Conservation (phyloP, 345 rosid species). For the Laguncularia racemosa region DNA sequence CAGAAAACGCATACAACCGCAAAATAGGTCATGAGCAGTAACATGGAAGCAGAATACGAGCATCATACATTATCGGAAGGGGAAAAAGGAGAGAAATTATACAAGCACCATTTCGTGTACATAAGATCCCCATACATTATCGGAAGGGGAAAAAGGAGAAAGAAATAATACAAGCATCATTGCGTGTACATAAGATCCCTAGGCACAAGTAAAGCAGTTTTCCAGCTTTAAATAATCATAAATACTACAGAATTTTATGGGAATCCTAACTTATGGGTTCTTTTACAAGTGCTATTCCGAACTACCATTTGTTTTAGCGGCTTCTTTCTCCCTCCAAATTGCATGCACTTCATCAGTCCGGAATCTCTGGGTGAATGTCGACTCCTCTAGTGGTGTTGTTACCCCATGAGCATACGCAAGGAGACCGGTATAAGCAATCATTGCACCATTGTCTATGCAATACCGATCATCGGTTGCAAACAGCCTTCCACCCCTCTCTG, state of each 20-base stretch:
- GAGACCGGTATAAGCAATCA: constrained; percentile 96
- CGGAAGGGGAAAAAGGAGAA: too few relatives aligned
- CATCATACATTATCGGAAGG: background rate
- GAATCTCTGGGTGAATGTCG: constrained; percentile 86
- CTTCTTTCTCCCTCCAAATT: constrained; percentile 65
- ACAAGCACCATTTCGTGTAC: too few relatives aligned
- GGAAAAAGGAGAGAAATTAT: too few relatives aligned
- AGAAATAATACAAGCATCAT: too few relatives aligned
- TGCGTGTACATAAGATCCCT: too few relatives aligned
- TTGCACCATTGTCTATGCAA: constrained; percentile 92
- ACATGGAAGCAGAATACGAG: too few relatives aligned
- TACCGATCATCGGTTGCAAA: constrained; percentile 92
- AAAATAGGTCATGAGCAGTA: too few relatives aligned
- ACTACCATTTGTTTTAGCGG: background rate
- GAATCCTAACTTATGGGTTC: too few relatives aligned
- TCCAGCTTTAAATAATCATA: too few relatives aligned
- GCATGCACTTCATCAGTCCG: constrained; percentile 95
- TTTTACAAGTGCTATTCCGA: background rate
- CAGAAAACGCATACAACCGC: too few relatives aligned
- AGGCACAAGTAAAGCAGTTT: too few relatives aligned
- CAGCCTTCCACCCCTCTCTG: constrained; percentile 68
- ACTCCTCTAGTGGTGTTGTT: constrained; percentile 68
- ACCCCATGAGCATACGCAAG: constrained; percentile 65
- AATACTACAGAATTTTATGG: too few relatives aligned
- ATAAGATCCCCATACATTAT: background rate